phyloP scores from a whole-genome alignment of 345 rosid genomes.

The Pugionium cornutum region DNA sequence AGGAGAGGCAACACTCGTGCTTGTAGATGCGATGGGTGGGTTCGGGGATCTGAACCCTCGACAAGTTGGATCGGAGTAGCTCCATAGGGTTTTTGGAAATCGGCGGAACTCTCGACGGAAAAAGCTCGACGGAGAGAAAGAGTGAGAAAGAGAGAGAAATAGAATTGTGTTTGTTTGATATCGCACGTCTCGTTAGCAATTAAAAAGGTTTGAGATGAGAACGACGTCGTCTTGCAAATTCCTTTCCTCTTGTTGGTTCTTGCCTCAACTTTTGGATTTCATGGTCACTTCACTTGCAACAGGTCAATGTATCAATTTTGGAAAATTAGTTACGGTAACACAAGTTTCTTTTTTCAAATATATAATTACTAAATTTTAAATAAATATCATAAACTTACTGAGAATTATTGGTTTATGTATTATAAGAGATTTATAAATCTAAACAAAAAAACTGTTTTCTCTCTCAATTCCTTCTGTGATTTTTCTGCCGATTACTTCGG shows the following conservation, averaged over 20 bases:
- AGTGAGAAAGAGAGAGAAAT: not conserved
- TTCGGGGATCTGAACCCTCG: constrained; percentile 98
- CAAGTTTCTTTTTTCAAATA: too few species aligned
- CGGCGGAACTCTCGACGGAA: constrained; percentile 22
- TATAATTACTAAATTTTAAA: too few species aligned
- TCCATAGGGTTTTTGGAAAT: constrained; percentile 55
- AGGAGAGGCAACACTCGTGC: constrained; percentile 94
- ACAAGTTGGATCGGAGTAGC: constrained; percentile 85
- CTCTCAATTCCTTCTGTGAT: too few species aligned
- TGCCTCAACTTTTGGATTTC: constrained; percentile 34
- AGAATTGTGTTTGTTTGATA: not conserved
- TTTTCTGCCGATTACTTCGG: too few species aligned
- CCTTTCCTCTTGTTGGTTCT: constrained; percentile 27
- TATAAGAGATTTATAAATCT: too few species aligned
- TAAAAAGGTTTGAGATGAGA: not conserved
- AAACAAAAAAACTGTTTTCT: too few species aligned
- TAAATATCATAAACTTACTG: too few species aligned
- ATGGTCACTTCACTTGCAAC: too few species aligned
- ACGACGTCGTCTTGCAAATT: constrained; percentile 34
- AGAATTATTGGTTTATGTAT: too few species aligned
- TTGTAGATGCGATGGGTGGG: constrained; percentile 97
- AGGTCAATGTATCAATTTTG: not conserved
- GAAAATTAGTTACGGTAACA: not conserved
- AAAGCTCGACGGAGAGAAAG: constrained; percentile 2
- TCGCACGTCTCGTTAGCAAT: constrained; percentile 5